Evolutionary conservation across 202 grass and related monocot genomes (phyloP), one percentile per base, ranked within the genome.

Genomic region (Digitaria exilis): DNA sequence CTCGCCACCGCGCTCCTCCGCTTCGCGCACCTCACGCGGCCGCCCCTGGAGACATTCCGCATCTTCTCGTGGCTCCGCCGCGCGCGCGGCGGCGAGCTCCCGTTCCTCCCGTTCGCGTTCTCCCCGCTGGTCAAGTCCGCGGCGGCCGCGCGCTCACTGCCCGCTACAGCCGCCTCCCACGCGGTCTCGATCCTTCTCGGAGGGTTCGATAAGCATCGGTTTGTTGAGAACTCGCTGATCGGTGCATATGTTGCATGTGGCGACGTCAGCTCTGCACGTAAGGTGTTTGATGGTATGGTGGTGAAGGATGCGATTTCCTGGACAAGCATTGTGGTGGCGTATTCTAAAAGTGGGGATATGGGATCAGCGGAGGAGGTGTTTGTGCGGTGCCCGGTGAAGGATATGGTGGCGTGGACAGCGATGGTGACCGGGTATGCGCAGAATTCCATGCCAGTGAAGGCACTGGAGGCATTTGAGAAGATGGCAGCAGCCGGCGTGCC

Each of bases 391-490:
- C 87, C 69, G 0, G 32, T 74, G 29, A 94, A 89, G 82, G 92
- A 94, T 52, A 61, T 91, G 69, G 92, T 94, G 70, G 92, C 89
- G 0, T 94, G 92, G 92, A 94, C 92, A 1, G 89, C 92, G 1
- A 86, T 94, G 84, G 42, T 94, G 21, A 94, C 89, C 0, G 87
- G 87, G 9, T 94, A 94, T 34, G 82, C 74, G 1, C 89, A 94
- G 54, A 94, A 94, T 45, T 59, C 92, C 11, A 90, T 89, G 92
- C 89, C 87, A 22, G 60, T 7, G 35, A 86, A 91, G 82, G 89
- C 92, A 1, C 14, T 92, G 59, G 51, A 68, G 32, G 61, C 74
- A n/a, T 94, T 92, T 69, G 82, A 85, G 65, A 67, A 34, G 39
- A 92, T 94, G 92, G 5, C 25, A 4, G 69, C 16, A 8, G 48